These are phyloP conservation scores for Cyamopsis tetragonoloba DNA, from an alignment of 306 rosid species.

Conservation along the genomic window DNA sequence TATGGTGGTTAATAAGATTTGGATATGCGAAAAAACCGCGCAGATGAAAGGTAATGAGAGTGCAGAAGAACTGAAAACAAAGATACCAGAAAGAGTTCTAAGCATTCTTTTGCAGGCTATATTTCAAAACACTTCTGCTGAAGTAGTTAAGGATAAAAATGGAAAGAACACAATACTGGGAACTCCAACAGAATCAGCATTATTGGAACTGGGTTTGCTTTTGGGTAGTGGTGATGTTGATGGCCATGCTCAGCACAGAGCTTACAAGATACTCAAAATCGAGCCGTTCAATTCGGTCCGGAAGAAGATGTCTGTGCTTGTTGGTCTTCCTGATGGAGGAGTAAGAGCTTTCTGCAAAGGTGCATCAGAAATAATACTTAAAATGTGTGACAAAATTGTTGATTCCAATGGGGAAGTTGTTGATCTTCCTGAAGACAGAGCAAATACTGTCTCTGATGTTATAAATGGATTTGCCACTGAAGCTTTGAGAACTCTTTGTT, in stretches of 20 bases:
- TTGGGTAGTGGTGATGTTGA: conserved; percentile 70
- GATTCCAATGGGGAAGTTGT: conserved; percentile 58
- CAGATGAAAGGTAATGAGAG: conserved; percentile 48
- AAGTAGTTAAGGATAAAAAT: conserved; percentile 60
- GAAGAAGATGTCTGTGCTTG: conserved; percentile 94
- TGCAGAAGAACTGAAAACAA: conserved; percentile 41
- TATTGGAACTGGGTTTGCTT: conserved; percentile 72
- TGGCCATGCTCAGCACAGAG: conserved; percentile 40
- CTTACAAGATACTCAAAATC: conserved; percentile 55
- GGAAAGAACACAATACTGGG: conserved; percentile 69
- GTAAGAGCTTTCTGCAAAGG: conserved; percentile 86
- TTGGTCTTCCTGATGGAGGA: conserved; percentile 60
- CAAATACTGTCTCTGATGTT: conserved; percentile 37
- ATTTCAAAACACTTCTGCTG: conserved; percentile 79
- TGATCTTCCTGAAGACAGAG: conserved; percentile 49
- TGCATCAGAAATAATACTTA: conserved; percentile 83
- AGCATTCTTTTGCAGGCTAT: conserved; percentile 63
- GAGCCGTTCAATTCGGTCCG: conserved; percentile 90
- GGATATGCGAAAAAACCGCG: conserved; percentile 53
- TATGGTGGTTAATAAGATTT: conserved; percentile 73
- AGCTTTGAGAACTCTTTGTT: conserved; percentile 92
- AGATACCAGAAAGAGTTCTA: conserved; percentile 45
- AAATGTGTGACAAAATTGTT: conserved; percentile 61
- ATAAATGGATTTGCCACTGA: conserved; percentile 76
- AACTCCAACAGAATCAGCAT: conserved; percentile 89